Conservation (phyloP, 495 filamentous ascomycete genomes). For the Talaromyces adpressus region DNA sequence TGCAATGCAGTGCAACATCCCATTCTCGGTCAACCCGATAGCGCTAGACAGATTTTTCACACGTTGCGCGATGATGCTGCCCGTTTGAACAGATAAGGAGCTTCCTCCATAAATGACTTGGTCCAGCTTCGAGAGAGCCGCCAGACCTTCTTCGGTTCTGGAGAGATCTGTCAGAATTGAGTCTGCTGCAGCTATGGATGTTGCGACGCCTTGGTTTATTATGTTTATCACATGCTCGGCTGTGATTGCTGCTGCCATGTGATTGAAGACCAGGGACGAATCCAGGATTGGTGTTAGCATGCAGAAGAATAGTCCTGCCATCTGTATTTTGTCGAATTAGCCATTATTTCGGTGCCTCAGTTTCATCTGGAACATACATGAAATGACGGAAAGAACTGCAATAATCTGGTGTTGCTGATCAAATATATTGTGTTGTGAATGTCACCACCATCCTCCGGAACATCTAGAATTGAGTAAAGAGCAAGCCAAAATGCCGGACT, state of each 20-base stretch:
- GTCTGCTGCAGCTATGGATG: background rate
- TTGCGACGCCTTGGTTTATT: background rate
- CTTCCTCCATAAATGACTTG: slow-evolving; percentile 22
- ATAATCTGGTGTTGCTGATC: slow-evolving; percentile 60
- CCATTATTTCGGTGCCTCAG: background rate
- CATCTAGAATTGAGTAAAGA: slow-evolving; percentile 47
- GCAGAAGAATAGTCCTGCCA: background rate
- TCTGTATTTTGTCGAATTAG: background rate
- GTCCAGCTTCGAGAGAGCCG: slow-evolving; percentile 14
- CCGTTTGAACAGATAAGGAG: slow-evolving; percentile 14
- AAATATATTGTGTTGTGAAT: slow-evolving; percentile 97
- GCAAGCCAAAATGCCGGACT: background rate
- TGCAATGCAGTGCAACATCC: background rate
- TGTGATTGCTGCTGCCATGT: background rate
- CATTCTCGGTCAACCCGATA: background rate
- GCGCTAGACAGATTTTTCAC: background rate
- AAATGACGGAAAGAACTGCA: slow-evolving; percentile 4
- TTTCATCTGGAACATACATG: background rate
- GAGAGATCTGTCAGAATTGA: slow-evolving; percentile 9
- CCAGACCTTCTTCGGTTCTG: slow-evolving; percentile 10
- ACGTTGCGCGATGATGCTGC: slow-evolving; percentile 13
- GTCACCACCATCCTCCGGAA: slow-evolving; percentile 88
- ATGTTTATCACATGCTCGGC: slow-evolving; percentile 2
- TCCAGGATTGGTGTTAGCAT: background rate
- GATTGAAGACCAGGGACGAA: background rate